phyloP scores from a whole-genome alignment of 371 early-diverging fungal genomes.

The Circinella minor region DNA sequence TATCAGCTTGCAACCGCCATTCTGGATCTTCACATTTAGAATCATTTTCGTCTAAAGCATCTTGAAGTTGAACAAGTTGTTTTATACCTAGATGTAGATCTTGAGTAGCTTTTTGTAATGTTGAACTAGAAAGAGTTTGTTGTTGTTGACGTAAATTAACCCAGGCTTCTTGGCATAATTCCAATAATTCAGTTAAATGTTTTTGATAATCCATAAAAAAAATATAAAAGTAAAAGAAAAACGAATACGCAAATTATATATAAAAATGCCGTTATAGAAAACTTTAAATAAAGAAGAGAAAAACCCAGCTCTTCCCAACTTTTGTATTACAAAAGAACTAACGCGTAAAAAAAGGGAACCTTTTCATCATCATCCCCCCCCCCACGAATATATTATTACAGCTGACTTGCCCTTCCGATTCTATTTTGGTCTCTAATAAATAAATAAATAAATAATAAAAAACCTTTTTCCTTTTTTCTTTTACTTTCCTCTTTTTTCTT shows the following conservation, averaged over 20 bases:
- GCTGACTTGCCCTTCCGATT: too few relatives aligned
- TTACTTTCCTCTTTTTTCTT: too few relatives aligned
- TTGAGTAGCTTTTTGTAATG: slow-evolving; percentile 4
- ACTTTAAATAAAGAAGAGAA: too few relatives aligned
- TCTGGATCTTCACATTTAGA: slow-evolving; percentile 18
- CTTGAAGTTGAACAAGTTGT: slow-evolving; percentile 24
- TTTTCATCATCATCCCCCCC: too few relatives aligned
- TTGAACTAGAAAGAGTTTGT: background rate
- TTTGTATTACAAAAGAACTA: too few relatives aligned
- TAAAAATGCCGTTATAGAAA: too few relatives aligned
- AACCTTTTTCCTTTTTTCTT: too few relatives aligned
- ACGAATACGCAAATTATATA: background rate
- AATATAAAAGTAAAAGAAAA: background rate
- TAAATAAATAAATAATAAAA: too few relatives aligned
- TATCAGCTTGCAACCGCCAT: slow-evolving; percentile 30
- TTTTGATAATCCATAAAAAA: slow-evolving; percentile 21
- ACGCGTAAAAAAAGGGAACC: too few relatives aligned
- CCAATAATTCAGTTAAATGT: slow-evolving; percentile 18
- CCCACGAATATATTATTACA: too few relatives aligned
- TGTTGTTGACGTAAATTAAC: slow-evolving; percentile 13
- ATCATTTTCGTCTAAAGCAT: slow-evolving; percentile 22
- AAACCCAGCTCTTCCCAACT: too few relatives aligned
- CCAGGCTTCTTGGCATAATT: slow-evolving; percentile 24
- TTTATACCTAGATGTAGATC: slow-evolving; percentile 27
- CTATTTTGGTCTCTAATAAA: too few relatives aligned